Base-by-base conservation (phyloP, 1,139 yeast genomes). In the Arxiozyma heterogenica region DNA sequence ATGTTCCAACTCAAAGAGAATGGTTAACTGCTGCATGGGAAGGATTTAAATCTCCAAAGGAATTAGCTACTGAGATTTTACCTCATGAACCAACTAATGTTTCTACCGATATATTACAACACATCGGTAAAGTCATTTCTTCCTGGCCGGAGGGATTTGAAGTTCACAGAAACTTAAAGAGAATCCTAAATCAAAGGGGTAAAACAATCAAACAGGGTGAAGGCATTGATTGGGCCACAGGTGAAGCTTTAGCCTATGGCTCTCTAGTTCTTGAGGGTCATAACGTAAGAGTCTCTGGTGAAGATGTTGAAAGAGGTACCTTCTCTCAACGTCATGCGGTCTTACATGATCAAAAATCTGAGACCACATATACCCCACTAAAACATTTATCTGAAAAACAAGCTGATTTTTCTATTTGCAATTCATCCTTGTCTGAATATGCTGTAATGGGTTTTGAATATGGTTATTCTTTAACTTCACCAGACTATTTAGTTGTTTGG, bases 271-370 rank as follows among this genome's bases (percentile, higher is more conserved):
- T 84, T 67, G 99, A 93, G 75, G 98, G 98, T 59, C 87, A 86
- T 75, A 96, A 93, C 67, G 95, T 93, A 57, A 89, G 99, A 79
- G 86, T 93, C 54, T 88, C 97, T 52, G 99, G 99, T 71, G 98
- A 93, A 78, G 99, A 93, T 81, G 98, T 93, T 62, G 98, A 94
- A 80, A 90, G 99, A 83, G 99, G 99, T 80, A 93, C 99, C 50
- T 93, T 93, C 81, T 93, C 98, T 57, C 99, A 93, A 78, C 94
- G 99, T 78, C 99, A 93, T 71, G 95, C 98, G 54, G 98, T 93
- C 52, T 80, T 93, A 71, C 98, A 94, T 73, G 98, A 94, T 74
- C 99, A 93, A 77, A 77, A 82, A 56, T 84, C 86, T 53, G 98
- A 91, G 73, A 75, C 75, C 52, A 82, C 87, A 30, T 83, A 86